These are phyloP conservation scores for Ophiocordyceps camponoti-saundersi DNA, from an alignment of 2,329 filamentous ascomycete species.

Conservation along the genomic window DNA sequence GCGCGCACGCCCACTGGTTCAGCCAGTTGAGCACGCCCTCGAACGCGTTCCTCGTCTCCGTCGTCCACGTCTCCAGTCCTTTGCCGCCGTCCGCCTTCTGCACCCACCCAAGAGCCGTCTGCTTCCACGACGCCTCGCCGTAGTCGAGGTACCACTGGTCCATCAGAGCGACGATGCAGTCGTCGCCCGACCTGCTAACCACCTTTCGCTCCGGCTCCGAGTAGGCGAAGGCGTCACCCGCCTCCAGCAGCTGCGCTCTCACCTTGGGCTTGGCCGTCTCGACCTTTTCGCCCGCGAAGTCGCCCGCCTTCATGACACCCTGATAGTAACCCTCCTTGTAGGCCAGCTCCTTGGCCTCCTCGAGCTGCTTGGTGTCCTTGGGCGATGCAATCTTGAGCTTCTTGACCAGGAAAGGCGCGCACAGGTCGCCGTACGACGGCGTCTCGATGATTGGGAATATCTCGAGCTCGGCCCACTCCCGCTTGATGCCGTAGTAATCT, in stretches of 20 bases:
- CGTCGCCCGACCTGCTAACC: slow-evolving; percentile 74
- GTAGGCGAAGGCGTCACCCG: slow-evolving; percentile 72
- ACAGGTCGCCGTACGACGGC: slow-evolving; percentile 70
- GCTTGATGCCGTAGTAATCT: slow-evolving; percentile 89
- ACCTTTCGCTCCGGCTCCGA: slow-evolving; percentile 86
- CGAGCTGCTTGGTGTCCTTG: slow-evolving; percentile 78
- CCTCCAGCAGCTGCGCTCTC: slow-evolving; percentile 57
- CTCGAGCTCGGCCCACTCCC: slow-evolving; percentile 87
- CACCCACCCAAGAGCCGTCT: slow-evolving; percentile 56
- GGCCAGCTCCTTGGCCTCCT: slow-evolving; percentile 85
- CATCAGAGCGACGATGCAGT: slow-evolving; percentile 82
- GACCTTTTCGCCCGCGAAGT: slow-evolving; percentile 76
- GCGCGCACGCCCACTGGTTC: slow-evolving; percentile 85
- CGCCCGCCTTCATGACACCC: slow-evolving; percentile 73
- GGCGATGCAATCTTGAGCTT: slow-evolving; percentile 92
- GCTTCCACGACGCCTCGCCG: slow-evolving; percentile 75
- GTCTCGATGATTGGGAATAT: slow-evolving; percentile 83
- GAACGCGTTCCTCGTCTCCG: slow-evolving; percentile 64
- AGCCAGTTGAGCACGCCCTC: slow-evolving; percentile 82
- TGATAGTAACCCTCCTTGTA: slow-evolving; percentile 98
- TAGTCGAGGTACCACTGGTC: slow-evolving; percentile 99
- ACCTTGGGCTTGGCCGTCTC: slow-evolving; percentile 78
- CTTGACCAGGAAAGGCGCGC: slow-evolving; percentile 70
- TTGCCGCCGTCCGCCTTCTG: slow-evolving; percentile 46
- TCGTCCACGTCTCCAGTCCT: slow-evolving; percentile 63